phyloP scores from a whole-genome alignment of 2,329 filamentous ascomycete genomes.

The Amylocarpus encephaloides region DNA sequence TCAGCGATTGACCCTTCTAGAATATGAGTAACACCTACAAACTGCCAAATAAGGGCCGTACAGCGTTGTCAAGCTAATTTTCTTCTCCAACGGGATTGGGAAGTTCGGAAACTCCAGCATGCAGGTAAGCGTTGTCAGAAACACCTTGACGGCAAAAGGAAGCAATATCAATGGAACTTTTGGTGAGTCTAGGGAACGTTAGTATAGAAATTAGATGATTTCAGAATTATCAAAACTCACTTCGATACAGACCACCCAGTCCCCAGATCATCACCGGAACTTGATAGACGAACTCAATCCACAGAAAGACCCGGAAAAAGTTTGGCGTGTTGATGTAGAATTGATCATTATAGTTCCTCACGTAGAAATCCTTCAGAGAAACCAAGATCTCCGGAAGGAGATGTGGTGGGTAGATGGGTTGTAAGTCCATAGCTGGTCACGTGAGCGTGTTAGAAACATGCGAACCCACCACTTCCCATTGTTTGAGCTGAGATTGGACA shows the following conservation, averaged over 20 bases:
- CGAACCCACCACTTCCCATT: neutral
- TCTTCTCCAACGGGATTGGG: conserved; percentile 40
- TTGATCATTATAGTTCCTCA: conserved; percentile 54
- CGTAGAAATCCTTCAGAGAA: conserved; percentile 49
- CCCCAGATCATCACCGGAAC: conserved; percentile 55
- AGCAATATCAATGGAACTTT: conserved; percentile 54
- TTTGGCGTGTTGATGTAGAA: conserved; percentile 54
- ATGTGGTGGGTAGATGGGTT: conserved; percentile 48
- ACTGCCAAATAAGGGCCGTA: conserved; percentile 52
- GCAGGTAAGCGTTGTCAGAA: conserved; percentile 56
- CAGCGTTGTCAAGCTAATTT: conserved; percentile 42
- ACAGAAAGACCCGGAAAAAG: conserved; percentile 53
- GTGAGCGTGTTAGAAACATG: conserved; percentile 5
- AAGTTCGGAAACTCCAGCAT: conserved; percentile 55
- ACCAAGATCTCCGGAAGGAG: conserved; percentile 44
- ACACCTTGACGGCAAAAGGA: conserved; percentile 52
- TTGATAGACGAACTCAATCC: conserved; percentile 56
- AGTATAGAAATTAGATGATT: neutral
- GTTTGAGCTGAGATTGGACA: neutral
- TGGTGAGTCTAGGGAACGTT: conserved; percentile 41
- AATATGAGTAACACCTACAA: conserved; percentile 37
- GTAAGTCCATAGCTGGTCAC: conserved; percentile 51
- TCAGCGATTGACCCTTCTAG: no score
- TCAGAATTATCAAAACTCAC: conserved; percentile 31
- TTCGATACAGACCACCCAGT: conserved; percentile 44